Evolutionary conservation across 2,329 filamentous ascomycete genomes (phyloP).

Genomic region (Berkeleyomyces basicola): DNA sequence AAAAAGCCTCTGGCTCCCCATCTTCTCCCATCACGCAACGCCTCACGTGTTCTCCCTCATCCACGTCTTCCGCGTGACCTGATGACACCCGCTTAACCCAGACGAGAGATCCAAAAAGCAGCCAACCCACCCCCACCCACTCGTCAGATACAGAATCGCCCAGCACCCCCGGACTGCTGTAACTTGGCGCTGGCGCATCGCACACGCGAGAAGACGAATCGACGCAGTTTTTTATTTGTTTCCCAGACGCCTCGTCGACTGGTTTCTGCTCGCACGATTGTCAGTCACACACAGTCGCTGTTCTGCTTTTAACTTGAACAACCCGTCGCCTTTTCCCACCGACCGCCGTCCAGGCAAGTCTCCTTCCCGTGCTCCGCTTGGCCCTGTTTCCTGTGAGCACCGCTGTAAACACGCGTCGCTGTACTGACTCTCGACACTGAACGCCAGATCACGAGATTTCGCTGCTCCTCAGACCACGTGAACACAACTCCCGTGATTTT

Average conservation of each 20-base stretch:
- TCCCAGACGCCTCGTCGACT: neutral
- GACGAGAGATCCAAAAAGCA: constrained; percentile 2
- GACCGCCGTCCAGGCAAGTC: neutral
- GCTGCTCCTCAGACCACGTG: constrained; percentile 28
- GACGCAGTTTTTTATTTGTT: neutral
- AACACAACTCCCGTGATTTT: constrained; percentile 27
- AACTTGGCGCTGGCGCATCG: neutral
- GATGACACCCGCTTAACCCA: constrained; percentile 10
- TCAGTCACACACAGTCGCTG: neutral
- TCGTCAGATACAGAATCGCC: neutral
- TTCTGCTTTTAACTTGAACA: neutral
- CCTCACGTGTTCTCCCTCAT: constrained; percentile 26
- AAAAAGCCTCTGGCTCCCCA: constrained; percentile 7
- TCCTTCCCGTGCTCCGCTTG: neutral
- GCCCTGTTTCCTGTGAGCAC: neutral
- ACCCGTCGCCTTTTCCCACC: neutral
- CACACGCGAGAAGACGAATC: neutral
- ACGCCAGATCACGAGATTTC: constrained; percentile 33
- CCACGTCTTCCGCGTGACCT: constrained; percentile 24
- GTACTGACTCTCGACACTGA: neutral
- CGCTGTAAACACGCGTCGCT: neutral
- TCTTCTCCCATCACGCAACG: constrained; percentile 20
- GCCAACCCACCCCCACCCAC: neutral
- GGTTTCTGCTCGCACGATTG: neutral
- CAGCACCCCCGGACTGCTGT: neutral